Base-by-base conservation (phyloP, 371 early-diverging fungal species). In the Mucor saturninus region DNA sequence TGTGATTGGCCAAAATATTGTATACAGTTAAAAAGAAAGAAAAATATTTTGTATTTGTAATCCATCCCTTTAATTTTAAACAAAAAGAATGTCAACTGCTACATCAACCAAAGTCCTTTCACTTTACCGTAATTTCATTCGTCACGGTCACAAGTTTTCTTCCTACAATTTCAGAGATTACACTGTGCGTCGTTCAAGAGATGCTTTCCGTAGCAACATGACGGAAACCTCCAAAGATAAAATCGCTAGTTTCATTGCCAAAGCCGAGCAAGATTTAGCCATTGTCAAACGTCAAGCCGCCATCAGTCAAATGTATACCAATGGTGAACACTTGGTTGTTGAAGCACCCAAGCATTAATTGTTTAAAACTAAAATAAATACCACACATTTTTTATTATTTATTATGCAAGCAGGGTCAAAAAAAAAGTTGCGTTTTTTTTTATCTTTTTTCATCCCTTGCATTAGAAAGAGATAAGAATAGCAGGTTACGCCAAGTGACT, bases 91-190 rank as follows among this genome's bases (percentile, higher is more conserved):
- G 6, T 67, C 67, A 64, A 38, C 64, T 46, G 38, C 74, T 32
- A 49, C 72, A 40, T 40, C 39, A 39, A 61, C 73, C 21, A 72
- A 88, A 52, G 82, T 88, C 38, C 77, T 91, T 28, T 69, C 79
- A 35, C 86, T 90, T 35, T 90, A 88, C 68, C 88, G 89, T 31
- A 67, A 80, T 10, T 81, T 90, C 54, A 73, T 89, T 21, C 88
- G 89, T 30, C 74, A 85, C 60, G 80, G 89, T 4, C 78, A 85
- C 60, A 78, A 75, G 38, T 89, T 89, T 64, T 67, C 83, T 3
- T 73, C 84, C 56, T 89, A 91, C 85, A 90, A 91, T 81, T 91
- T 88, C 69, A 84, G 87, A 58, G 83, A 87, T 51, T 91, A 90
- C 67, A 84, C 89, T 46, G 61, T 83, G 51, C 88, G 90, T 43